Base-by-base conservation (phyloP, 2,329 filamentous ascomycete genomes). In the Ambrosiella beaveri region DNA sequence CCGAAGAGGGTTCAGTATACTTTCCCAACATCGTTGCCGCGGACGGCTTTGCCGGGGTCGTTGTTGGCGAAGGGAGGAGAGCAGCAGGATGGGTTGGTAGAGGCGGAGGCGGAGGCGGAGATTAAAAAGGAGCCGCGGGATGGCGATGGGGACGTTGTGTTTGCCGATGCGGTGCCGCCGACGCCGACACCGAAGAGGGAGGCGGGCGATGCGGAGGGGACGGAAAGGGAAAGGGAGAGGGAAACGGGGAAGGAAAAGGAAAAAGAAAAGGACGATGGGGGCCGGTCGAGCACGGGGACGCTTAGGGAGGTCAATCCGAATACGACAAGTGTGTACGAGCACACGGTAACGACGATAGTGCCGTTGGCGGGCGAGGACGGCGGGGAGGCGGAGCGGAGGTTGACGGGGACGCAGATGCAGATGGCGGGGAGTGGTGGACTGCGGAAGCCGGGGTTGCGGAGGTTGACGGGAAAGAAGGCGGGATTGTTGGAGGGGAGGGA, bases 1-100 rank as follows among this genome's bases (percentile, higher is more conserved):
- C 93, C 93, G 0, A 81, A 86, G 66, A 93, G 90, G 71, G 73
- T 76, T 37, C 75, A 81, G 56, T 98, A 97, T 69, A 75, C 80
- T n/a, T 95, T 88, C 65, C 86, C 88, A 0, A 85, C 79, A 1
- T 74, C 77, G 1, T 75, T 98, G 1, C 93, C 93, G 2, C 81
- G 83, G 35, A 97, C 93, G 0, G 70, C 71, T 35, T 63, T 74
- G 0, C 74, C 74, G 62, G 73, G 74, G 1, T 63, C 68, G 12
- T 68, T 79, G 15, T 67, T 77, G 40, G 70, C 71, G 13, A 11
- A 35, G 13, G 27, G 40, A 57, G 62, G 64, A 60, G n/a, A 8
- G 44, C 7, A 15, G 52, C 44, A 59, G 45, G 47, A 54, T 64
- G 45, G 68, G 66, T n/a, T 12, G n/a, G 35, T 19, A 15, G 17